A percentile compares a stretch with the other conserved stretches of the same genome.
Evolutionary conservation across 2,329 filamentous ascomycete genomes (phyloP).

Genomic region (Neofusicoccum ribis): DNA sequence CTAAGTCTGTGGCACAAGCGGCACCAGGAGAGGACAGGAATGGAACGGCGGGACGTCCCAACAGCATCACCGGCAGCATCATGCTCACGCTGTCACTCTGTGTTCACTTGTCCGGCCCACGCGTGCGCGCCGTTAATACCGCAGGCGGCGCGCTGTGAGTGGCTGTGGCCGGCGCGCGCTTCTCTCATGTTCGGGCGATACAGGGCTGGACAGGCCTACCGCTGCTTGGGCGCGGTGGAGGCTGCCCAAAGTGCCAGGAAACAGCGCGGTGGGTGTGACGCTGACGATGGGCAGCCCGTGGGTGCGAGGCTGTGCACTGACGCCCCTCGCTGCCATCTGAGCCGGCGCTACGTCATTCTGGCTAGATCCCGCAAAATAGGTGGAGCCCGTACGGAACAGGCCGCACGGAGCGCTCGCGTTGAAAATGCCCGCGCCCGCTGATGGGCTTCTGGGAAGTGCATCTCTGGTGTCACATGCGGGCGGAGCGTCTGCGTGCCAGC

Average conservation of each 20-base stretch:
- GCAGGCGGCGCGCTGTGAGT: conserved; percentile 2
- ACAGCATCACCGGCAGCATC: not conserved
- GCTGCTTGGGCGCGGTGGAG: conserved; percentile 2
- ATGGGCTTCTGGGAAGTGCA: not conserved
- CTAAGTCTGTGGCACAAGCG: conserved; percentile 4
- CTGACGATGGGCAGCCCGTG: not conserved
- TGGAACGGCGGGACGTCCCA: conserved; percentile 11
- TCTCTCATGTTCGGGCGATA: not conserved
- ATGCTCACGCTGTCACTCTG: conserved; percentile 3
- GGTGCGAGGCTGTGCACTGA: conserved; percentile 9
- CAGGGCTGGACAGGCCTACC: conserved; percentile 3
- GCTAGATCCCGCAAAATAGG: conserved; percentile 2
- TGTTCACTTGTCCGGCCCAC: not conserved
- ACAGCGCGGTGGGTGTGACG: not conserved
- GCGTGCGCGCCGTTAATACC: conserved; percentile 7
- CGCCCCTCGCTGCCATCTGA: conserved; percentile 1
- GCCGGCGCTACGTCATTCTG: conserved; percentile 15
- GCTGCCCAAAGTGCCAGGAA: conserved; percentile 7
- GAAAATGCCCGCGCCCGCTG: not conserved
- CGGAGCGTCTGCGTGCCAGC: not conserved
- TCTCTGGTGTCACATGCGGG: conserved; percentile 10
- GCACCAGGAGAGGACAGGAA: not conserved
- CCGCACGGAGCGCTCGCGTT: not conserved
- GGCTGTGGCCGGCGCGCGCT: not conserved
- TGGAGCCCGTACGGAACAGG: conserved; percentile 8